Evolutionary conservation across 371 early-diverging fungal genomes (phyloP).

Genomic region (Apophysomyces elegans): DNA sequence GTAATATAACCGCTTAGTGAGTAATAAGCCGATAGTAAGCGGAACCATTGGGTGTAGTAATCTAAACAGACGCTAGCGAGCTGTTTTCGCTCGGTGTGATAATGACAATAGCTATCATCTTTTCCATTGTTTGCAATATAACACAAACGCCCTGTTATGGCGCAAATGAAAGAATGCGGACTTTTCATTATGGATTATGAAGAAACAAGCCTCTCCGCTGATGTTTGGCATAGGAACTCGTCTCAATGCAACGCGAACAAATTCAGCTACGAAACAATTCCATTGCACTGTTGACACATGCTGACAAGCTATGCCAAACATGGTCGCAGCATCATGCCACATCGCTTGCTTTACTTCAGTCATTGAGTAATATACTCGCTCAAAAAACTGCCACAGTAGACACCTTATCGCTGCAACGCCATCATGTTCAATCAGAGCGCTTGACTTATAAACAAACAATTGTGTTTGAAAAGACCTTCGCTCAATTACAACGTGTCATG

Average conservation of each 20-base stretch:
- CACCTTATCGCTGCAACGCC: background rate
- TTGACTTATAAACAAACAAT: conserved; percentile 13
- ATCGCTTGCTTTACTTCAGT: conserved; percentile 11
- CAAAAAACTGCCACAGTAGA: conserved; percentile 10
- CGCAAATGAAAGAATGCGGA: no score
- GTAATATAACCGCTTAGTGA: no score
- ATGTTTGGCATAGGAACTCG: background rate
- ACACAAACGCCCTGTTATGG: no score
- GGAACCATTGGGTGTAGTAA: no score
- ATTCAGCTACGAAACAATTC: conserved; percentile 5
- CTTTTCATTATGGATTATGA: no score
- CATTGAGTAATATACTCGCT: conserved; percentile 6
- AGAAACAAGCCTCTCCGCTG: background rate
- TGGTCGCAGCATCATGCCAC: conserved; percentile 14
- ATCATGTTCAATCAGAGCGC: conserved; percentile 1
- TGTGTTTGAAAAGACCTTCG: conserved; percentile 7
- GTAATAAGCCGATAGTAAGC: no score
- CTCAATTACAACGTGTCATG: background rate
- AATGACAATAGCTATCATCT: no score
- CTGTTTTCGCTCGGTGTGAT: no score
- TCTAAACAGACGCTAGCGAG: no score
- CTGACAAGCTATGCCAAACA: conserved; percentile 14
- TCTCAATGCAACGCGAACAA: conserved; percentile 13
- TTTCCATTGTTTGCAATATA: no score
- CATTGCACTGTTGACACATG: conserved; percentile 14